Evolutionary conservation across 176 grass and related monocot genomes (phyloP).

Genomic region (Alloteropsis semialata): DNA sequence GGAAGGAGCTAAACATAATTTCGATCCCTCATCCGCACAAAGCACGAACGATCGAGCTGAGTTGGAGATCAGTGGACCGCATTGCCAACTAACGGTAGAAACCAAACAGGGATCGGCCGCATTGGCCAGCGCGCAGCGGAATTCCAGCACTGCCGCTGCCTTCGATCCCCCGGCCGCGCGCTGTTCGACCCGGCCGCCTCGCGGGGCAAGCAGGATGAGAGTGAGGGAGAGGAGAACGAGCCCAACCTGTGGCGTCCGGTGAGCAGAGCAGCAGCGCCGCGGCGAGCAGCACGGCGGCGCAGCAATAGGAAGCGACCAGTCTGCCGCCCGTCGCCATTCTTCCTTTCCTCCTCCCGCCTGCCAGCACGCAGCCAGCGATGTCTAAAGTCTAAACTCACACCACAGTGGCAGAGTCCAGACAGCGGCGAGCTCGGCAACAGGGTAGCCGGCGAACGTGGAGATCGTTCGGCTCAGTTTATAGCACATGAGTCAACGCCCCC

Average conservation of each 20-base stretch:
- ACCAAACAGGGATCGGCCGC: not conserved
- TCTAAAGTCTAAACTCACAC: too few relatives aligned
- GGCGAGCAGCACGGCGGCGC: constrained; percentile 37
- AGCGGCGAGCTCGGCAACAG: not conserved
- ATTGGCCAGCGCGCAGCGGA: constrained; percentile 2
- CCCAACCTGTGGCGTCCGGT: constrained; percentile 44
- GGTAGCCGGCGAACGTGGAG: not conserved
- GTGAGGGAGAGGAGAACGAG: not conserved
- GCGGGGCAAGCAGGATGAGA: too few relatives aligned
- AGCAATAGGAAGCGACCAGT: constrained; percentile 10
- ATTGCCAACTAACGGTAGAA: not conserved
- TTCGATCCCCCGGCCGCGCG: too few relatives aligned
- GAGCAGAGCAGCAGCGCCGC: constrained; percentile 33
- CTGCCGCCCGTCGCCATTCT: constrained; percentile 28
- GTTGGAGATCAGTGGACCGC: too few relatives aligned
- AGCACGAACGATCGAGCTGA: too few relatives aligned
- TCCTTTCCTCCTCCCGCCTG: not conserved
- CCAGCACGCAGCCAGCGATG: not conserved
- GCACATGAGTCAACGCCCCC: not conserved
- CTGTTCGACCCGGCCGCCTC: too few relatives aligned
- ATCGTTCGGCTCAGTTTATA: not conserved
- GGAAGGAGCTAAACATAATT: too few relatives aligned
- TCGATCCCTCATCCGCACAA: too few relatives aligned
- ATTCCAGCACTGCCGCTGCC: not conserved
- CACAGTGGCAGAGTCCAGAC: too few relatives aligned